phyloP scores from a whole-genome alignment of 768 basidiomycete species.

The Xerocomellus amylosporus region DNA sequence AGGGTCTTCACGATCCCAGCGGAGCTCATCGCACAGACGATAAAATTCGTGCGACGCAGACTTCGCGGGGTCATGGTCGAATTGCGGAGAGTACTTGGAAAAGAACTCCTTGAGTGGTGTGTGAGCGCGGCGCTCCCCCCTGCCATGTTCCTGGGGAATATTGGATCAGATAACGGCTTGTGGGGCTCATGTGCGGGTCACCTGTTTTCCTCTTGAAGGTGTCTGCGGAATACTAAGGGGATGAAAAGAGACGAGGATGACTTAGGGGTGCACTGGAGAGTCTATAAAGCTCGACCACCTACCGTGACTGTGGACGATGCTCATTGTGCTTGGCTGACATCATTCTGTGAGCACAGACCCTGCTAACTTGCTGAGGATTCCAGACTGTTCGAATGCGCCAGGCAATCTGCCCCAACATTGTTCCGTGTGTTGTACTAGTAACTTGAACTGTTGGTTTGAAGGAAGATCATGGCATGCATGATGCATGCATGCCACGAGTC shows the following conservation, averaged over 20 bases:
- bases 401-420: too few relatives aligned
- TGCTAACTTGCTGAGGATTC: neutral
- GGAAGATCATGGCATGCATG: too few relatives aligned
- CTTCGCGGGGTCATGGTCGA: slow-evolving; percentile 3
- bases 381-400: neutral
- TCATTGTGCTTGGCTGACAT: neutral
- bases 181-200: neutral
- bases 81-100: neutral
- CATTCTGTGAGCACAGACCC: neutral
- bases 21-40: slow-evolving; percentile 11
- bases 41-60: slow-evolving; percentile 17
- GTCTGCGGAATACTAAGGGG: neutral
- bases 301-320: neutral
- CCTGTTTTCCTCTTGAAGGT: neutral
- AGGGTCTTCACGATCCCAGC: neutral
- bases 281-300: neutral
- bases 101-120: slow-evolving; percentile 1
- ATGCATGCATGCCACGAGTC: too few relatives aligned
- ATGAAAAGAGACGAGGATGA: neutral
- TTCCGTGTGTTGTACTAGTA: too few relatives aligned
- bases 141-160: neutral
- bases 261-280: neutral
- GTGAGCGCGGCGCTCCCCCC: neutral
- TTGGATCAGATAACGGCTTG: neutral
- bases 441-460: too few relatives aligned